These are phyloP conservation scores for Neurospora tetraspora DNA, from an alignment of 495 filamentous ascomycete genomes.

Conservation along the genomic window DNA sequence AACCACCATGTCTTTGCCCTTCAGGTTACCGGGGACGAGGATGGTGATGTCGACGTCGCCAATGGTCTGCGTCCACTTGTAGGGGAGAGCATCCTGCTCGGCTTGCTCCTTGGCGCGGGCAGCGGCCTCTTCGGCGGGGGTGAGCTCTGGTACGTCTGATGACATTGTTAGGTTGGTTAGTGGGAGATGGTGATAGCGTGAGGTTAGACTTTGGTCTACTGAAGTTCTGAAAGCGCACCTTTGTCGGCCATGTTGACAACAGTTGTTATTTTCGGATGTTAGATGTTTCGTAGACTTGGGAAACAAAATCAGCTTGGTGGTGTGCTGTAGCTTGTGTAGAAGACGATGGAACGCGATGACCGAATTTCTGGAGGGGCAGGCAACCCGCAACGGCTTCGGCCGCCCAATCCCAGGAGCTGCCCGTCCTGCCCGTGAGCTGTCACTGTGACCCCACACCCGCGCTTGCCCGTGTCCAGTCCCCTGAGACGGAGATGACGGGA, in stretches of 20 bases:
- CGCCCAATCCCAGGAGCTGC: not conserved
- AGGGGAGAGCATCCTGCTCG: slow-evolving; percentile 86
- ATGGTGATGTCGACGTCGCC: slow-evolving; percentile 75
- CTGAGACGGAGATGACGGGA: not conserved
- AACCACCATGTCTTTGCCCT: slow-evolving; percentile 75
- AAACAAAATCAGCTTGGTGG: not conserved
- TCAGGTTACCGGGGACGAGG: slow-evolving; percentile 63
- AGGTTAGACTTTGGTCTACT: not conserved
- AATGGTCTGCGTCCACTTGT: slow-evolving; percentile 98
- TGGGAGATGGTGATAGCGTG: not conserved
- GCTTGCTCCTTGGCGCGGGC: slow-evolving; percentile 67
- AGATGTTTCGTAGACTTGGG: not conserved
- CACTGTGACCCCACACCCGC: not conserved
- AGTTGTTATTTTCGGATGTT: not conserved
- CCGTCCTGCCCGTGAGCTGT: not conserved
- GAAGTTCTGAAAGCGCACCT: slow-evolving; percentile 5
- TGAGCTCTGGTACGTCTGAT: slow-evolving; percentile 30
- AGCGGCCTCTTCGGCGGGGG: slow-evolving; percentile 54
- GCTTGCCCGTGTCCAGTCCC: not conserved
- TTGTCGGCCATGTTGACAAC: slow-evolving; percentile 18
- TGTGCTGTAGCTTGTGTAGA: slow-evolving; percentile 5
- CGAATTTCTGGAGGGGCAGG: not conserved
- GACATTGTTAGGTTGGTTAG: slow-evolving; percentile 7
- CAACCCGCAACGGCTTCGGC: not conserved
- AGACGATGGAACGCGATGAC: slow-evolving; percentile 13